phyloP scores from a whole-genome alignment of 2,329 filamentous ascomycete genomes.

The Akanthomyces muscarius region DNA sequence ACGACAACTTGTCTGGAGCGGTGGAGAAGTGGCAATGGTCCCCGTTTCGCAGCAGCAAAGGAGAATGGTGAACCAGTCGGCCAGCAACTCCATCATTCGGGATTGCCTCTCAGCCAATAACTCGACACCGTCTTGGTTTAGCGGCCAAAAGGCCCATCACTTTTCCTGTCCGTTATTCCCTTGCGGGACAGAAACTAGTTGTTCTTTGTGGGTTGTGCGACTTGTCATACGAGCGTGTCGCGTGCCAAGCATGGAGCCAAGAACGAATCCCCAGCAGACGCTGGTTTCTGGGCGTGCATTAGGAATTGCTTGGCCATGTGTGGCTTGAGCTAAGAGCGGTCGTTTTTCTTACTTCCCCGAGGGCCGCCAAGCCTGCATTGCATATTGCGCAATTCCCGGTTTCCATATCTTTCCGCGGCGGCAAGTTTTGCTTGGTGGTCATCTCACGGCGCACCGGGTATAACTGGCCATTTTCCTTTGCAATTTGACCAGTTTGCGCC shows the following conservation, averaged over 20 bases:
- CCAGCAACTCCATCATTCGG: not conserved
- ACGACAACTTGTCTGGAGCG: not conserved
- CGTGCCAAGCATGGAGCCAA: constrained; percentile 3
- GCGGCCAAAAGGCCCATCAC: not conserved
- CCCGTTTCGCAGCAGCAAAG: not conserved
- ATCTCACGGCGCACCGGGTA: not conserved
- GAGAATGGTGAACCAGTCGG: too few species aligned
- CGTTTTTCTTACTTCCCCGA: not conserved
- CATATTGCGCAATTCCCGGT: not conserved
- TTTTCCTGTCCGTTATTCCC: not conserved
- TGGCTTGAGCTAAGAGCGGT: constrained; percentile 1
- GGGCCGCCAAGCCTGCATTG: too few species aligned
- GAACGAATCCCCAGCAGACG: not conserved
- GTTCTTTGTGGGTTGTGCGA: not conserved
- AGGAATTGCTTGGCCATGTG: constrained; percentile 1
- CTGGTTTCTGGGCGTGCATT: not conserved
- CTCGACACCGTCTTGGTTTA: not conserved
- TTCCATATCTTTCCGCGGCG: not conserved
- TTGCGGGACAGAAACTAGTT: not conserved
- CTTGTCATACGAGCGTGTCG: not conserved
- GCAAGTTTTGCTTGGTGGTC: not conserved
- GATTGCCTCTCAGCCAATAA: not conserved
- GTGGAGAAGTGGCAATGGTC: not conserved
- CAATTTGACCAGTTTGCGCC: not conserved
- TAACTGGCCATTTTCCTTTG: not conserved